Base-by-base conservation (phyloP, 2,329 filamentous ascomycete species). In the Emericellopsis cladophorae region DNA sequence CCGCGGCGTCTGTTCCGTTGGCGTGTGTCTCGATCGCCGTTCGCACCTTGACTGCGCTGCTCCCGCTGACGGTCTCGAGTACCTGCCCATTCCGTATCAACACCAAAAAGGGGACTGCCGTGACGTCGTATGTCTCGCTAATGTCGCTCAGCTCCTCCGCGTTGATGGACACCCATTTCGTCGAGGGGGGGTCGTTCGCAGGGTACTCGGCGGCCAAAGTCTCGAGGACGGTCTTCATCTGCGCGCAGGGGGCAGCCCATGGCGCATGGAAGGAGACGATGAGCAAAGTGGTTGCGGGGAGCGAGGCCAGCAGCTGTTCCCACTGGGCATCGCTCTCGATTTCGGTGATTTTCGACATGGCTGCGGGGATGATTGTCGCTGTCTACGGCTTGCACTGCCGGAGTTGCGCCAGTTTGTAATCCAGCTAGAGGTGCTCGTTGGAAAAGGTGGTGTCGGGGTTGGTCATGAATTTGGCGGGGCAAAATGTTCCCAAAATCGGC, bases 211-310 rank as follows among this genome's bases (percentile, higher is more conserved):
- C 78, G 48, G 90, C 89, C 49, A 98, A 84, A 18, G 87, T 83
- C 55, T 76, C 72, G 48, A 98, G 77, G 51, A 96, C 84, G 39
- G 80, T 84, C 50, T 76, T 78, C 89, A 96, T 96, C 65, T 95
- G 88, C 47, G 84, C 80, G 70, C 92, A 96, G 36, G 92, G 92
- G 44, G 88, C 88, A 24, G 92, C 92, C 92, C 92, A 98, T 49
- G 89, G 84, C 16, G 92, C 88, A 61, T 96, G 84, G 71, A 98
- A 98, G 59, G 89, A 95, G 56, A 94, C 77, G 55, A 95, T 72
- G 47, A 90, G 72, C 45, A 95, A 76, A 14, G 84, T 77, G 14
- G 79, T 74, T 2, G 81, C 56, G 10, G 84, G 75, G 12, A 89
- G 70, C 34, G 76, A 70, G 46, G 71, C 68, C 46, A 85, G 67